Percentiles rank a stretch among this genome's conserved stretches.
These are phyloP conservation scores for Panicum miliaceum DNA, from an alignment of 176 grass and related monocot species.

Conservation along the genomic window DNA sequence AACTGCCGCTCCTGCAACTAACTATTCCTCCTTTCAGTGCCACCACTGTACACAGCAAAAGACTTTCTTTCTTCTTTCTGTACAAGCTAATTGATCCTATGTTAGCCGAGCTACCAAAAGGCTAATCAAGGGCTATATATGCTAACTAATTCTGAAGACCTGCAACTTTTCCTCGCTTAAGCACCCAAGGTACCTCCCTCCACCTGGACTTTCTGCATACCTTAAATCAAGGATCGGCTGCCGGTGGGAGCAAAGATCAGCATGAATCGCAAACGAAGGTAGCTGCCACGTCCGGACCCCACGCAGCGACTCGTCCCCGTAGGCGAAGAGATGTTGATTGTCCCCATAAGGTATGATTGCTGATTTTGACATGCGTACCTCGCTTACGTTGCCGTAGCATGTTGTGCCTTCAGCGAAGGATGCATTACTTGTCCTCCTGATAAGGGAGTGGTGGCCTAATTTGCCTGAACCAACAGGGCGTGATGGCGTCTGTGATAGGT, in stretches of 20 bases:
- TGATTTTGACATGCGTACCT: slow-evolving; percentile 69
- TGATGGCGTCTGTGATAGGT: slow-evolving; percentile 45
- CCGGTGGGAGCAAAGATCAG: slow-evolving; percentile 50
- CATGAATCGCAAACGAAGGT: slow-evolving; percentile 50
- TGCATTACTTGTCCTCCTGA: slow-evolving; percentile 34
- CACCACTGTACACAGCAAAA: slow-evolving; percentile 10
- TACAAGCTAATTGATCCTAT: neutral
- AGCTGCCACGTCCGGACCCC: slow-evolving; percentile 64
- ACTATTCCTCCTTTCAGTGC: neutral
- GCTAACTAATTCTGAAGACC: slow-evolving; percentile 55
- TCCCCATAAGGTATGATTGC: slow-evolving; percentile 50
- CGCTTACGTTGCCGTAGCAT: slow-evolving; percentile 54
- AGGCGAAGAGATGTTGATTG: slow-evolving; percentile 47
- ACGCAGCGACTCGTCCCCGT: slow-evolving; percentile 62
- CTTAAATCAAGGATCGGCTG: slow-evolving; percentile 76
- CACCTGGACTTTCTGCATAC: slow-evolving; percentile 40
- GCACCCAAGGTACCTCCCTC: slow-evolving; percentile 64
- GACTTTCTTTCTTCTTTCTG: neutral
- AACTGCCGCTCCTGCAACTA: neutral
- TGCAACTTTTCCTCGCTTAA: slow-evolving; percentile 75
- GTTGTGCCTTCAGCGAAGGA: slow-evolving; percentile 43
- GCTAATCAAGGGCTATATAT: neutral
- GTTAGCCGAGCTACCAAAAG: slow-evolving; percentile 19
- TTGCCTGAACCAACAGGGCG: slow-evolving; percentile 45
- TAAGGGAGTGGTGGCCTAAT: slow-evolving; percentile 64